phyloP scores from a whole-genome alignment of 2,329 filamentous ascomycete species.

The Intubia oerlemansii region DNA sequence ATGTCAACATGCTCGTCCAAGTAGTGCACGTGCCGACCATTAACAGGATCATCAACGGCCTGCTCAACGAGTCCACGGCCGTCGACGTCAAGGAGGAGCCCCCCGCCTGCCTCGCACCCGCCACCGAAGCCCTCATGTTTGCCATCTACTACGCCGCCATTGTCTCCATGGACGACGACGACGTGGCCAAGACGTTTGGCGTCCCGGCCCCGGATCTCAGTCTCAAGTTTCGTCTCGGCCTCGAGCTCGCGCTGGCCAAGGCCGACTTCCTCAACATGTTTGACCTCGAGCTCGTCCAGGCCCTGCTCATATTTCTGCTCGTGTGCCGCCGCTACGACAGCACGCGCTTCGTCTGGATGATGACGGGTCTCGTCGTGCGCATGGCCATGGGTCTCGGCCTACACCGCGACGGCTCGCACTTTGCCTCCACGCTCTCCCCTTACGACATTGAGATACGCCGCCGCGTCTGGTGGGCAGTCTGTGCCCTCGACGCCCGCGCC shows the following conservation, averaged over 20 bases:
- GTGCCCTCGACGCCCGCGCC: constrained; percentile 31
- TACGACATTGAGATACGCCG: constrained; percentile 40
- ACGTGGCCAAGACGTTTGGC: constrained; percentile 23
- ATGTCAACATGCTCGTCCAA: constrained; percentile 23
- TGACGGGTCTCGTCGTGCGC: constrained; percentile 34
- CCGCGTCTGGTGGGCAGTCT: constrained; percentile 38
- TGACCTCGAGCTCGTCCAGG: constrained; percentile 34
- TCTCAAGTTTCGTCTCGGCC: constrained; percentile 26
- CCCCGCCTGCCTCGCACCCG: constrained; percentile 13
- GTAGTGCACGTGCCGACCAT: constrained; percentile 25
- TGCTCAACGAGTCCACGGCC: not conserved
- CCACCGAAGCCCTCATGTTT: constrained; percentile 31
- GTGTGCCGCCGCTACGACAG: constrained; percentile 24
- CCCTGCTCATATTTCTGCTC: constrained; percentile 32
- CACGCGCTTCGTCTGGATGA: constrained; percentile 35
- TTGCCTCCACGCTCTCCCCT: constrained; percentile 23
- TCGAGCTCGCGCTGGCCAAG: constrained; percentile 34
- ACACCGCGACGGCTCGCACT: constrained; percentile 29
- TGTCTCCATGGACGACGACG: constrained; percentile 33
- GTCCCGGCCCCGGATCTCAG: constrained; percentile 22
- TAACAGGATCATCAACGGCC: constrained; percentile 14
- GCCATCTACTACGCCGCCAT: constrained; percentile 34
- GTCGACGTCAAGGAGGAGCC: constrained; percentile 3
- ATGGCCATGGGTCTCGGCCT: constrained; percentile 39
- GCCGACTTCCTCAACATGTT: constrained; percentile 35